Evolutionary conservation across 495 filamentous ascomycete species (phyloP).

Genomic region (Xylaria curta): DNA sequence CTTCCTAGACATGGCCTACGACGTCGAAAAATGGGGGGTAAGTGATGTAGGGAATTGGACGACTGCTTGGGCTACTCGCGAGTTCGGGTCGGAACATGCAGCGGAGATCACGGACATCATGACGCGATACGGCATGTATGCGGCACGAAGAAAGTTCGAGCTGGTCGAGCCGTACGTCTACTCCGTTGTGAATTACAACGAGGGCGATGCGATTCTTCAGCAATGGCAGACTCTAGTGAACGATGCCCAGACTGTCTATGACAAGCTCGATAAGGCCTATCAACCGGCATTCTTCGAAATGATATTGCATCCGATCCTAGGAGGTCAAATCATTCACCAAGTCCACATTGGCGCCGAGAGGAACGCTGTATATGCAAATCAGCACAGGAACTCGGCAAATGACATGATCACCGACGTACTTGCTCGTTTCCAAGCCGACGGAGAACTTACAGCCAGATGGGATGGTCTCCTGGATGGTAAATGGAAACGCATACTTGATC

Average conservation of each 20-base stretch:
- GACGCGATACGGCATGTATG: constrained; percentile 66
- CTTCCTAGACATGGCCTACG: constrained; percentile 71
- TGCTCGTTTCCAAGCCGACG: constrained; percentile 66
- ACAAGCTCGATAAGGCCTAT: constrained; percentile 52
- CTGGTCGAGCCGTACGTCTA: constrained; percentile 68
- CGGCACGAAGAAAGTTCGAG: constrained; percentile 72
- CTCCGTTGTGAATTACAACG: constrained; percentile 72
- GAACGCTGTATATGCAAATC: constrained; percentile 67
- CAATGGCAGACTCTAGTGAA: constrained; percentile 65
- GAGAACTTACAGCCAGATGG: constrained; percentile 65
- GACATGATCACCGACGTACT: constrained; percentile 63
- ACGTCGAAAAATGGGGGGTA: constrained; percentile 60
- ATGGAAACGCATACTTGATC: constrained; percentile 77
- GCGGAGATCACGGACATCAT: constrained; percentile 61
- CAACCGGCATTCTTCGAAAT: constrained; percentile 73
- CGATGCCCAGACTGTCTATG: constrained; percentile 62
- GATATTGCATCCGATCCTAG: constrained; percentile 69
- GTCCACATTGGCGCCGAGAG: constrained; percentile 66
- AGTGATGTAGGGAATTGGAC: constrained; percentile 64
- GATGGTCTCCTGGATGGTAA: constrained; percentile 70
- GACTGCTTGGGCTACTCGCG: constrained; percentile 61
- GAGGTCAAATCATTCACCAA: constrained; percentile 65
- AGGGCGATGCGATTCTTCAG: constrained; percentile 68
- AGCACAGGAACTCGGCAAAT: constrained; percentile 72
- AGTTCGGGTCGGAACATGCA: constrained; percentile 62